Evolutionary conservation across 495 filamentous ascomycete genomes (phyloP).

Genomic region (Letharia columbiana): DNA sequence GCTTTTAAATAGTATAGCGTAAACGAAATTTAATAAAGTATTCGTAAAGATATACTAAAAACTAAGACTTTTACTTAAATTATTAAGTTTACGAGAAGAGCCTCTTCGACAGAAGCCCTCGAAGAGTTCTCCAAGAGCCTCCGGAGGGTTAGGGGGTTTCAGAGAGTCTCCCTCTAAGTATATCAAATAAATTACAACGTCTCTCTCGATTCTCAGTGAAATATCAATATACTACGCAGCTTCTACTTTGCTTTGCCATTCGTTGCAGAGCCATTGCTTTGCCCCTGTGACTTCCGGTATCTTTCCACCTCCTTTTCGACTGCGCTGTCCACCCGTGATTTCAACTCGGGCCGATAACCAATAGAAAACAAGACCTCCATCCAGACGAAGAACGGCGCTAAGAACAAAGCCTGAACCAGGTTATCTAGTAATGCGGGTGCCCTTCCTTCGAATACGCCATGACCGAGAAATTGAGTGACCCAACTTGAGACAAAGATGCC

Average conservation of each 20-base stretch:
- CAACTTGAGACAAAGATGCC: slow-evolving; percentile 65
- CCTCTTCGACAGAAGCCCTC: too few species aligned
- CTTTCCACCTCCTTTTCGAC: slow-evolving; percentile 62
- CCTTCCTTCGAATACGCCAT: slow-evolving; percentile 80
- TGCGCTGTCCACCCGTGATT: slow-evolving; percentile 64
- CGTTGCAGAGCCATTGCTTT: slow-evolving; percentile 25
- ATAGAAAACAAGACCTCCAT: slow-evolving; percentile 87
- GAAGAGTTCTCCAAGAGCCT: too few species aligned
- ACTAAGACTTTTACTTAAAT: too few species aligned
- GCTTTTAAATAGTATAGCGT: too few species aligned
- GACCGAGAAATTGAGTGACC: slow-evolving; percentile 84
- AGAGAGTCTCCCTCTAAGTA: too few species aligned
- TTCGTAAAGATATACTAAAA: too few species aligned
- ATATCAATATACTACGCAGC: not conserved
- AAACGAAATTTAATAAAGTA: too few species aligned
- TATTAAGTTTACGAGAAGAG: too few species aligned
- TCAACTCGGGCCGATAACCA: slow-evolving; percentile 83
- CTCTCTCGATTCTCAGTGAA: too few species aligned
- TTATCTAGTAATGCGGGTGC: slow-evolving; percentile 89
- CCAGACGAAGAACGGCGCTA: slow-evolving; percentile 99
- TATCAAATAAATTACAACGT: too few species aligned
- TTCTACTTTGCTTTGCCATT: slow-evolving; percentile 29
- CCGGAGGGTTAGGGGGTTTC: too few species aligned
- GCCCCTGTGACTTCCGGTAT: slow-evolving; percentile 38
- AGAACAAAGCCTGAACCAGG: slow-evolving; percentile 76